Conservation (phyloP, 306 rosid genomes). For the Ceratonia siliqua region DNA sequence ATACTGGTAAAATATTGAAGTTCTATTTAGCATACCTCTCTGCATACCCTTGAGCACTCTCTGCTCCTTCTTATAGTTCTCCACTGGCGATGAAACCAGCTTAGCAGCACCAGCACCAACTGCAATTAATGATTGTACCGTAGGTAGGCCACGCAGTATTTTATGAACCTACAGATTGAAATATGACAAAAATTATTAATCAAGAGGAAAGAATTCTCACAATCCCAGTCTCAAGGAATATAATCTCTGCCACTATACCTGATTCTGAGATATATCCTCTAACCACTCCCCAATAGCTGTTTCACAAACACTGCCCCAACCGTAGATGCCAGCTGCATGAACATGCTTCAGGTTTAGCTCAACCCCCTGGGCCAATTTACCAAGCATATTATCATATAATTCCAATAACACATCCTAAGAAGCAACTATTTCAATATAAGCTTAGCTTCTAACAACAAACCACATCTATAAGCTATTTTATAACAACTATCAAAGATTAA, state of each 20-base stretch:
- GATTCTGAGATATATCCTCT: constrained; percentile 92
- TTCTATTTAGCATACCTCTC: constrained; percentile 65
- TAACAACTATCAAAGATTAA: not conserved
- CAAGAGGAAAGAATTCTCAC: constrained; percentile 30
- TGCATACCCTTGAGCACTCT: constrained; percentile 95
- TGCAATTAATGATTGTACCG: constrained; percentile 79
- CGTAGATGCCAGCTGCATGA: constrained; percentile 84
- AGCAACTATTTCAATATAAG: constrained; percentile 9
- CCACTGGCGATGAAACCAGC: constrained; percentile 87
- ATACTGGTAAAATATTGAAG: constrained; percentile 15
- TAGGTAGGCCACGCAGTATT: constrained; percentile 81
- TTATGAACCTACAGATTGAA: constrained; percentile 63
- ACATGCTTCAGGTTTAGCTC: constrained; percentile 90
- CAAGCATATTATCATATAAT: constrained; percentile 26
- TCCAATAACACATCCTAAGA: constrained; percentile 26
- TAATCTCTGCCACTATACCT: constrained; percentile 50
- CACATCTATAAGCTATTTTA: not conserved
- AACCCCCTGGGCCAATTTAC: constrained; percentile 67
- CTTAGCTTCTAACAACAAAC: constrained; percentile 8
- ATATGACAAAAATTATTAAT: constrained; percentile 24
- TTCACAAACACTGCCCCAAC: constrained; percentile 94
- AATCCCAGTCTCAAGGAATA: constrained; percentile 32
- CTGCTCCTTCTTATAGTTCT: constrained; percentile 87
- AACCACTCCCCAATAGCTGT: constrained; percentile 86
- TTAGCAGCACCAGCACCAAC: constrained; percentile 87